Evolutionary conservation across 805 yeast species (phyloP).

Genomic region (Isabelozyma pseudorhagii): DNA sequence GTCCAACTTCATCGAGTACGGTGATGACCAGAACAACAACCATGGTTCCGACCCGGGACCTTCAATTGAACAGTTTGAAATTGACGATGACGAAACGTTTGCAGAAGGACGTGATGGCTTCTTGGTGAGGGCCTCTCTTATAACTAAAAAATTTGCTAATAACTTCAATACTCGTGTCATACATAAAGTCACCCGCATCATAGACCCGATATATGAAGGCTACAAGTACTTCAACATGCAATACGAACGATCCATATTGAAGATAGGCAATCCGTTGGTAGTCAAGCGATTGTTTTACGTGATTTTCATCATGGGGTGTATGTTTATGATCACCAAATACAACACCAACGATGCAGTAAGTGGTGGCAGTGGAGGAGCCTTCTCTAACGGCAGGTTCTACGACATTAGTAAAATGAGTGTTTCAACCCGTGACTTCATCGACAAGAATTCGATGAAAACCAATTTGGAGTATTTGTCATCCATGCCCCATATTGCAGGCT

Average conservation of each 20-base stretch:
- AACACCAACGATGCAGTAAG: slow-evolving; percentile 43
- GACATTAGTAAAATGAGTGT: slow-evolving; percentile 52
- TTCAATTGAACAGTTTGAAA: slow-evolving; percentile 13
- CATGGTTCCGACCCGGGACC: slow-evolving; percentile 1
- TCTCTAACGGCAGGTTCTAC: slow-evolving; percentile 55
- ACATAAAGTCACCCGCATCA: slow-evolving; percentile 40
- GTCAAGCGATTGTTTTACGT: slow-evolving; percentile 76
- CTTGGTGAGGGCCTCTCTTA: slow-evolving; percentile 36
- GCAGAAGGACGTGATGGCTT: slow-evolving; percentile 17
- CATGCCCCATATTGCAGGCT: slow-evolving; percentile 86
- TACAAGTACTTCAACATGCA: slow-evolving; percentile 38
- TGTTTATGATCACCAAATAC: slow-evolving; percentile 57
- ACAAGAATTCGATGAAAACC: slow-evolving; percentile 55
- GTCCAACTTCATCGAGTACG: not conserved
- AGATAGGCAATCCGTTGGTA: slow-evolving; percentile 82
- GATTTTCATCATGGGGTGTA: slow-evolving; percentile 52
- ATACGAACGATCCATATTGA: slow-evolving; percentile 56
- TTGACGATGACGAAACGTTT: slow-evolving; percentile 6
- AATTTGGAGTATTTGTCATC: slow-evolving; percentile 70
- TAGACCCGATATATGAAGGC: slow-evolving; percentile 53
- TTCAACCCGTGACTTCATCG: slow-evolving; percentile 49
- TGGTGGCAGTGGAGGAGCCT: slow-evolving; percentile 40
- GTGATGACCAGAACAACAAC: not conserved
- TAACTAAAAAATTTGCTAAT: slow-evolving; percentile 30
- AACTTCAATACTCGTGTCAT: slow-evolving; percentile 35